A percentile compares a stretch with the other conserved stretches of the same genome.
Evolutionary conservation across 768 basidiomycete genomes (phyloP).

Genomic region (Paxillus ammoniavirescens): DNA sequence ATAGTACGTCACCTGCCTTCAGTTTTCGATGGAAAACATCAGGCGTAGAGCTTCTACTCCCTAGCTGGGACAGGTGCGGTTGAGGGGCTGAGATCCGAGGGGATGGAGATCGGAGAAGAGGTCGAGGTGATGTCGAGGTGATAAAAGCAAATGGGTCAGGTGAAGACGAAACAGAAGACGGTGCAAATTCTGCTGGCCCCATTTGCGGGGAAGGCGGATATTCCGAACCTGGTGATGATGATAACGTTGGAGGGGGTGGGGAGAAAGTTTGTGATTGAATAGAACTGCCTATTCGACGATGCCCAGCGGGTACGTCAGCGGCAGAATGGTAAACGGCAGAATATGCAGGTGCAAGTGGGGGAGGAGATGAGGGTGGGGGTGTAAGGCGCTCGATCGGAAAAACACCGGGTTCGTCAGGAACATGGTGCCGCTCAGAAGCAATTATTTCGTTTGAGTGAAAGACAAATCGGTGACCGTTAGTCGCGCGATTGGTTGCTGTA

Average conservation of each 20-base stretch:
- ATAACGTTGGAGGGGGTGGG: slow-evolving; percentile 20
- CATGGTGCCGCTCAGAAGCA: slow-evolving; percentile 62
- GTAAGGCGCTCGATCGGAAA: slow-evolving; percentile 40
- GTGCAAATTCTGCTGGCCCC: slow-evolving; percentile 21
- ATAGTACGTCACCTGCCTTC: slow-evolving; percentile 60
- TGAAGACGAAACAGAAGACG: slow-evolving; percentile 24
- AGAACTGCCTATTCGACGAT: slow-evolving; percentile 7
- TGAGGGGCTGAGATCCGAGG: slow-evolving; percentile 8
- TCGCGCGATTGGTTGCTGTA: slow-evolving; percentile 62
- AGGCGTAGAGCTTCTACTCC: slow-evolving; percentile 9
- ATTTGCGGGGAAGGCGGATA: slow-evolving; percentile 22
- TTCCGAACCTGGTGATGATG: slow-evolving; percentile 14
- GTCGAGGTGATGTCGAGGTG: slow-evolving; percentile 22
- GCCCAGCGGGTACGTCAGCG: slow-evolving; percentile 29
- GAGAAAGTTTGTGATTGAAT: slow-evolving; percentile 19
- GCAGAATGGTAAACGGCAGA: slow-evolving; percentile 23
- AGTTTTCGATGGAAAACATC: slow-evolving; percentile 39
- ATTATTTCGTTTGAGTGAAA: slow-evolving; percentile 74
- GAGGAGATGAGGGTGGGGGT: slow-evolving; percentile 30
- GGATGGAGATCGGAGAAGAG: slow-evolving; percentile 13
- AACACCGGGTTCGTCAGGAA: slow-evolving; percentile 63
- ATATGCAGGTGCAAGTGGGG: slow-evolving; percentile 32
- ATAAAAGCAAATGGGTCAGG: slow-evolving; percentile 20
- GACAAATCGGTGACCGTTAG: slow-evolving; percentile 85
- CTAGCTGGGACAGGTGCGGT: slow-evolving; percentile 8